A percentile compares a stretch with the other conserved stretches of the same genome.
Conservation (phyloP, 1,284 basidiomycete genomes). For the Agroathelia rolfsii region DNA sequence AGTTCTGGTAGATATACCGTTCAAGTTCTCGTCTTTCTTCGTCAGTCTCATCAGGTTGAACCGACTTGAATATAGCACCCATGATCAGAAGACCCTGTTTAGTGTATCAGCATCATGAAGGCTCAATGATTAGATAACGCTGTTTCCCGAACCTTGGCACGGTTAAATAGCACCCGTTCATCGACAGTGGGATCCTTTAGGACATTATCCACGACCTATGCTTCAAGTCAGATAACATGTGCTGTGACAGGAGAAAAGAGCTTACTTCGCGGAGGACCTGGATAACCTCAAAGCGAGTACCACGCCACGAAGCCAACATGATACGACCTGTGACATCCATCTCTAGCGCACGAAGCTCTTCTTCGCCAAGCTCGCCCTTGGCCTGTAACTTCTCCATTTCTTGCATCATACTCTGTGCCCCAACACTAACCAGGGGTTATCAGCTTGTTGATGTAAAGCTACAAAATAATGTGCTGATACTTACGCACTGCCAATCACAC, state of each 20-base stretch:
- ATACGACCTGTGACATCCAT: slow-evolving; percentile 92
- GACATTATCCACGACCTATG: slow-evolving; percentile 69
- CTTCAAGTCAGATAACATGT: neutral
- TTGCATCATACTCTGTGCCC: slow-evolving; percentile 63
- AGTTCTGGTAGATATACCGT: slow-evolving; percentile 52
- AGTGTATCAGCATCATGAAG: neutral
- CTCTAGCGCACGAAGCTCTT: slow-evolving; percentile 80
- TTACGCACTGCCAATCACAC: slow-evolving; percentile 84
- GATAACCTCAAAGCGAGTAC: slow-evolving; percentile 85
- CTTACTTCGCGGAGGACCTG: slow-evolving; percentile 68
- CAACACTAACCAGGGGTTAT: slow-evolving; percentile 33
- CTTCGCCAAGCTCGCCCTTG: slow-evolving; percentile 78
- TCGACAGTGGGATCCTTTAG: slow-evolving; percentile 66
- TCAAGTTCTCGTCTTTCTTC: slow-evolving; percentile 89
- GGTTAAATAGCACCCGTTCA: slow-evolving; percentile 62
- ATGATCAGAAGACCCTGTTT: slow-evolving; percentile 68
- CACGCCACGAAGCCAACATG: slow-evolving; percentile 68
- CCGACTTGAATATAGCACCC: slow-evolving; percentile 80
- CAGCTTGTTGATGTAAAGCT: slow-evolving; percentile 9
- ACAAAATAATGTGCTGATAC: slow-evolving; percentile 24
- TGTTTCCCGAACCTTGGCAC: slow-evolving; percentile 80
- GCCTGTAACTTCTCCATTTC: slow-evolving; percentile 90
- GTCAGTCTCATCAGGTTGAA: slow-evolving; percentile 80
- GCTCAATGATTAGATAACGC: neutral
- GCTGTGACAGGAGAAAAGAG: slow-evolving; percentile 2